Evolutionary conservation across 2,329 filamentous ascomycete species (phyloP), one percentile per base, ranked within the genome.

Genomic region (Cladobotryum mycophilum): DNA sequence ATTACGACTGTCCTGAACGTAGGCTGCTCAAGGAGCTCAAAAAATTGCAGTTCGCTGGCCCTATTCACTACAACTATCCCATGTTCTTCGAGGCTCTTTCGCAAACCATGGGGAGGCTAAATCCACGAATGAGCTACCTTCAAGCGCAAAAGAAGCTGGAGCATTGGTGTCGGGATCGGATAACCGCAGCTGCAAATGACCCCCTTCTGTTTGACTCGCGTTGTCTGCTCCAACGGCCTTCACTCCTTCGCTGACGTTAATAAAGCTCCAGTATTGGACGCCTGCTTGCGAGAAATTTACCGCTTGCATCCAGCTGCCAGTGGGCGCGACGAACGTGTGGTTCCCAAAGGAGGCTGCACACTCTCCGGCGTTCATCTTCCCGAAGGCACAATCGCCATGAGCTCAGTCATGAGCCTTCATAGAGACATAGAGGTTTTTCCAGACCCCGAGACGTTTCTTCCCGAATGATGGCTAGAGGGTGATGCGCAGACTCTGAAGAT

Each of bases 291-390:
- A 13, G 51, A 53, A 20, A 42, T 47, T n/a, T 53, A 53, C 18
- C 51, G 51, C 18, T 42, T 53, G 8, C 42, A 53, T n/a, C 51
- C 51, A 22, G 51, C 51, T 5, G 49, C 51, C 11, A 53, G 51
- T 22, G 51, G 51, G 17, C 51, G 51, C 34, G 41, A 47, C 18
- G 51, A 53, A 43, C 51, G 51, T n/a, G 12, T 53, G 5, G 47
- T 53, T 17, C 51, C 51, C 22, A 15, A 47, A 17, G 51, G 51
- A 22, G 47, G 47, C 7, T 37, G 34, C 22, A 22, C 18, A 5
- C 33, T 53, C 11, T 53, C 46, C 14, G 42, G 38, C 11, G 36
- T 49, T 12, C 33, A 41, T 15, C 37, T 53, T 13, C 51, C 47
- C 7, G 41, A 40, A 14, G 42, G 43, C 1, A 53, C 42, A 14